These are phyloP conservation scores for Trichodelitschia bisporula DNA, from an alignment of 495 filamentous ascomycete species.

Conservation along the genomic window DNA sequence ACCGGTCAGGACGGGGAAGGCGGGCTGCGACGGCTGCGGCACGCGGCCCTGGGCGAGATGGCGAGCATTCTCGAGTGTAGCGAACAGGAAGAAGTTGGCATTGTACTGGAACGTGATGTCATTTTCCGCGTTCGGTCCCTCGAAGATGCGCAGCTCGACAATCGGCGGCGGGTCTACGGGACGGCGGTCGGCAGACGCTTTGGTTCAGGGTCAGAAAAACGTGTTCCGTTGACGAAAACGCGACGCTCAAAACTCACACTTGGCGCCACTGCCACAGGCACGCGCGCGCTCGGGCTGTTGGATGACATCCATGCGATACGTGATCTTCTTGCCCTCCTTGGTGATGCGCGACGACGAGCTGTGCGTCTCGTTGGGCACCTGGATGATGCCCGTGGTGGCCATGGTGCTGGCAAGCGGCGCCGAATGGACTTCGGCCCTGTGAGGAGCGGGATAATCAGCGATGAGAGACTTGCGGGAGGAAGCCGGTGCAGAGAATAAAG, in stretches of 20 bases:
- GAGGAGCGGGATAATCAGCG: too few relatives aligned
- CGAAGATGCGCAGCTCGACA: conserved; percentile 72
- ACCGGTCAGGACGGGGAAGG: conserved; percentile 72
- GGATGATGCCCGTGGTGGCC: conserved; percentile 21
- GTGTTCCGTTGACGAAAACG: not conserved
- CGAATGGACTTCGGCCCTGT: not conserved
- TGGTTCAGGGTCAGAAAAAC: conserved; percentile 3
- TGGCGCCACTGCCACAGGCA: conserved; percentile 86
- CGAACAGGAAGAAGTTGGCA: conserved; percentile 94
- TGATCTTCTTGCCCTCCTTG: conserved; percentile 54
- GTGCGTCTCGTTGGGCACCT: conserved; percentile 32
- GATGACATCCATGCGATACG: conserved; percentile 64
- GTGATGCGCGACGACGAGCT: conserved; percentile 38
- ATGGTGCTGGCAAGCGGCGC: conserved; percentile 8
- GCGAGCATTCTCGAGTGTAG: conserved; percentile 71
- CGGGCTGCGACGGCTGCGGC: conserved; percentile 32
- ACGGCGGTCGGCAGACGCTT: conserved; percentile 84
- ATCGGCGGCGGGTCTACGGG: conserved; percentile 94
- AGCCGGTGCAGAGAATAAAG: too few relatives aligned
- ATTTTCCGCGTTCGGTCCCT: conserved; percentile 50
- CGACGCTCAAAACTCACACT: conserved; percentile 35
- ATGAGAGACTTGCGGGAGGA: too few relatives aligned
- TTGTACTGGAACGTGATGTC: conserved; percentile 85
- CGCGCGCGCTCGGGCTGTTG: conserved; percentile 91
- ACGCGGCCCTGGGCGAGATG: conserved; percentile 64